phyloP scores from a whole-genome alignment of 2,329 filamentous ascomycete genomes.

The Aspergillus caelatus region DNA sequence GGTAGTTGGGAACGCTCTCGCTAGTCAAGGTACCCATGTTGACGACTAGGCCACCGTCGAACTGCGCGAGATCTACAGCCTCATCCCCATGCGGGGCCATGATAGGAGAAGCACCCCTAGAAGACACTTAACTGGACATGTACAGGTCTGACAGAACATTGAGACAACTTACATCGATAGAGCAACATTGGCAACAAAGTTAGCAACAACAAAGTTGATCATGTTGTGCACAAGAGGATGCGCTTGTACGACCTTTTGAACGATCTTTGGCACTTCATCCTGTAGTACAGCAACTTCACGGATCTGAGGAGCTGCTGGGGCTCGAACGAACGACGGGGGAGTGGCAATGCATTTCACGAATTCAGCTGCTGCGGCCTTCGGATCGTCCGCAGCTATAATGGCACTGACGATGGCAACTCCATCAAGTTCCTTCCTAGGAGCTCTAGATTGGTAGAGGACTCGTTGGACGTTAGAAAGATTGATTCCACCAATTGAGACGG shows the following conservation, averaged over 20 bases:
- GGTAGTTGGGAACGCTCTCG: slow-evolving; percentile 71
- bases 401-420: slow-evolving; percentile 90
- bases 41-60: slow-evolving; percentile 79
- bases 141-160: neutral
- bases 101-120: slow-evolving; percentile 79
- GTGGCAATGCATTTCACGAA: slow-evolving; percentile 61
- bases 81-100: slow-evolving; percentile 90
- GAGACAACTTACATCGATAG: slow-evolving; percentile 61
- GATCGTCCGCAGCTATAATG: slow-evolving; percentile 73
- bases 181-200: slow-evolving; percentile 90
- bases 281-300: slow-evolving; percentile 34
- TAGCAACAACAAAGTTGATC: slow-evolving; percentile 95
- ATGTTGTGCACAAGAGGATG: slow-evolving; percentile 90
- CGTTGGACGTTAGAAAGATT: slow-evolving; percentile 74
- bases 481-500: slow-evolving; percentile 86
- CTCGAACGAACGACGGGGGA: slow-evolving; percentile 37
- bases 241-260: slow-evolving; percentile 62
- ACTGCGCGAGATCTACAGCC: slow-evolving; percentile 74
- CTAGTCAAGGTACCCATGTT: slow-evolving; percentile 94
- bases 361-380: slow-evolving; percentile 62
- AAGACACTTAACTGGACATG: neutral
- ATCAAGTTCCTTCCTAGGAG: slow-evolving; percentile 64
- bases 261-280: slow-evolving; percentile 48
- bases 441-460: slow-evolving; percentile 70
- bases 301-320: slow-evolving; percentile 29